These are phyloP conservation scores for Xerocomus potaroensis DNA, from an alignment of 768 basidiomycete species.

Conservation along the genomic window DNA sequence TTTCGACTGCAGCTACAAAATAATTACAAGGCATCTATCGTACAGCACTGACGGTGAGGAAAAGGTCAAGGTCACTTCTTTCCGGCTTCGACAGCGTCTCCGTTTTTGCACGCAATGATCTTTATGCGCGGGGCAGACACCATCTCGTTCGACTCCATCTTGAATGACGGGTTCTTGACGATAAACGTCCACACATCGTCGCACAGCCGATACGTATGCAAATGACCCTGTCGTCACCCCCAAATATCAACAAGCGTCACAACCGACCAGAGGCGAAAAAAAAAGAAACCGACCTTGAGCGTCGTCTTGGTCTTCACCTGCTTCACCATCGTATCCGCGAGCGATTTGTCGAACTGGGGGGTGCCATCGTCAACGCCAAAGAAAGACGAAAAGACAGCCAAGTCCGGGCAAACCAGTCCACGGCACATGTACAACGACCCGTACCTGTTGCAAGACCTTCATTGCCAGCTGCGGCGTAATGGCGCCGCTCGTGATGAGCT, in stretches of 20 bases:
- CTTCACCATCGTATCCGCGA: slow-evolving; percentile 90
- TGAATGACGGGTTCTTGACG: slow-evolving; percentile 88
- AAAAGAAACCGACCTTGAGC: slow-evolving; percentile 84
- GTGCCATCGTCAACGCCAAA: slow-evolving; percentile 11
- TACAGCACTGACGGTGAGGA: too few relatives aligned
- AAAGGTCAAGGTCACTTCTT: slow-evolving; percentile 68
- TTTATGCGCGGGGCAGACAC: slow-evolving; percentile 79
- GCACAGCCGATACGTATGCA: slow-evolving; percentile 88
- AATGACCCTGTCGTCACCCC: slow-evolving; percentile 58
- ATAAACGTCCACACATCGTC: slow-evolving; percentile 99
- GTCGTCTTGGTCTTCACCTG: slow-evolving; percentile 93
- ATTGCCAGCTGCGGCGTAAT: slow-evolving; percentile 99
- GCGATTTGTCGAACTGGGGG: slow-evolving; percentile 88
- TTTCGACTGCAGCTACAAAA: too few relatives aligned
- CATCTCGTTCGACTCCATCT: slow-evolving; percentile 89
- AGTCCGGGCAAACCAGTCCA: too few relatives aligned
- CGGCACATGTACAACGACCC: too few relatives aligned
- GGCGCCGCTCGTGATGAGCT: slow-evolving; percentile 92
- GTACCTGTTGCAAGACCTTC: slow-evolving; percentile 95
- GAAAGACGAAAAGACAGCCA: slow-evolving; percentile 15
- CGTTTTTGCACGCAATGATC: slow-evolving; percentile 98
- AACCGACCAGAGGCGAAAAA: too few relatives aligned
- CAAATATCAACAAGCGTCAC: neutral
- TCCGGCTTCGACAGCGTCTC: slow-evolving; percentile 77
- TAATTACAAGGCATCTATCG: too few relatives aligned